These are phyloP conservation scores for Elongisporangium prolatum DNA, from an alignment of 352 stramenopile genomes.

Conservation along the genomic window DNA sequence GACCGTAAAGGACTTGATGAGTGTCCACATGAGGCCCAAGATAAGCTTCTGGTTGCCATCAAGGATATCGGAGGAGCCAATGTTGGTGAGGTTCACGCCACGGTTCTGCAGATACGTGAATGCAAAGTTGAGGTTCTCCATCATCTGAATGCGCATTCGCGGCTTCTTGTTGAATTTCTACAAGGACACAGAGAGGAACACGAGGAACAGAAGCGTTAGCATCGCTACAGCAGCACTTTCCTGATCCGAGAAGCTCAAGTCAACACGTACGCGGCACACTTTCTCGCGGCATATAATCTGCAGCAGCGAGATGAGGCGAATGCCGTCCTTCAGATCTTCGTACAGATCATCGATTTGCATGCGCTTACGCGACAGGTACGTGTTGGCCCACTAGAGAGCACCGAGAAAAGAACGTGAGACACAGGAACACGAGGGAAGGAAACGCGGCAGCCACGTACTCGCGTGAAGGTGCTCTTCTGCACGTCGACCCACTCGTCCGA, in stretches of 20 bases:
- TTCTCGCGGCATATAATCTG: constrained; percentile 87
- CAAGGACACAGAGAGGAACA: constrained; percentile 3
- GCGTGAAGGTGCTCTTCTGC: constrained; percentile 91
- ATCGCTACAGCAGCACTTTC: background rate
- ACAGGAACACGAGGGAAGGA: background rate
- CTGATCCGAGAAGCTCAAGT: background rate
- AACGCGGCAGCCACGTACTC: constrained; percentile 32
- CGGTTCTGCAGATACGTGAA: constrained; percentile 89
- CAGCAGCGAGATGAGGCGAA: constrained; percentile 82
- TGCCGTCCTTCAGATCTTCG: constrained; percentile 84
- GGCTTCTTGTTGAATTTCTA: constrained; percentile 92
- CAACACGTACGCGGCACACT: constrained; percentile 69
- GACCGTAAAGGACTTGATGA: constrained; percentile 90
- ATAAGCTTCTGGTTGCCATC: constrained; percentile 91
- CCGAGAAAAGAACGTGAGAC: constrained; percentile 1
- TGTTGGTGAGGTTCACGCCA: constrained; percentile 88
- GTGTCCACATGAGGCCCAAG: constrained; percentile 90
- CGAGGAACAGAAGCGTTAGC: background rate
- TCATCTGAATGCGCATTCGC: constrained; percentile 92
- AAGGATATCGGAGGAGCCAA: constrained; percentile 89
- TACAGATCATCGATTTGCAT: constrained; percentile 90
- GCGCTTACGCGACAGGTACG: constrained; percentile 84
- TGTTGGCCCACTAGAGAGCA: constrained; percentile 78
- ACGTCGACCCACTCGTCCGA: constrained; percentile 87
- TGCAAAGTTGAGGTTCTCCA: constrained; percentile 90